These are phyloP conservation scores for Meira nashicola DNA, from an alignment of 1,284 basidiomycete species.

Conservation along the genomic window DNA sequence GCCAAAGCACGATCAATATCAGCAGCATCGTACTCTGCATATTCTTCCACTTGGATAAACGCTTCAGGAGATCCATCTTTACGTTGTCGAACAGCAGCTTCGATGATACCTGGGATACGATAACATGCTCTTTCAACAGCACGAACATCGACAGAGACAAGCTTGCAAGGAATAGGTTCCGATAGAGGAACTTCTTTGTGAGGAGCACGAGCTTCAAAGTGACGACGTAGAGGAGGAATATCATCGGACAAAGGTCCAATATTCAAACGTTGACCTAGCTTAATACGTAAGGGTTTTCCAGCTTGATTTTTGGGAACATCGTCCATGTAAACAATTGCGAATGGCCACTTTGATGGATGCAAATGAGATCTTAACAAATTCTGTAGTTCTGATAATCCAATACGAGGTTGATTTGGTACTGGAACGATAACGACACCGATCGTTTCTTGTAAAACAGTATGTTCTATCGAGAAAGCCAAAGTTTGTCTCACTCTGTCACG, in stretches of 20 bases:
- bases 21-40: conserved; percentile 50
- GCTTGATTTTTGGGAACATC: conserved; percentile 53
- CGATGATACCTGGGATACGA: conserved; percentile 51
- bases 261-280: conserved; percentile 48
- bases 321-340: conserved; percentile 52
- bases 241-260: conserved; percentile 52
- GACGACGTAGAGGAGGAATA: conserved; percentile 48
- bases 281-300: conserved; percentile 52
- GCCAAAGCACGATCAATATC: conserved; percentile 52
- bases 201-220: conserved; percentile 51
- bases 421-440: conserved; percentile 53
- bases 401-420: conserved; percentile 49
- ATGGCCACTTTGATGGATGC: conserved; percentile 53
- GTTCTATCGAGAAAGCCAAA: conserved; percentile 51
- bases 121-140: conserved; percentile 52
- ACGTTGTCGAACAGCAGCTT: conserved; percentile 50
- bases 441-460: conserved; percentile 52
- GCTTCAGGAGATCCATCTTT: conserved; percentile 51
- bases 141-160: conserved; percentile 48
- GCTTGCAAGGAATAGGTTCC: conserved; percentile 49
- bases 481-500: conserved; percentile 51
- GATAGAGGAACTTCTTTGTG: conserved; percentile 49
- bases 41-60: conserved; percentile 52
- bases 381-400: conserved; percentile 51
- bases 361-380: conserved; percentile 50